Percentiles rank a stretch among this genome's conserved stretches.
Conservation (phyloP, 164 flowering plant species). For the Nymphaea thermarum region DNA sequence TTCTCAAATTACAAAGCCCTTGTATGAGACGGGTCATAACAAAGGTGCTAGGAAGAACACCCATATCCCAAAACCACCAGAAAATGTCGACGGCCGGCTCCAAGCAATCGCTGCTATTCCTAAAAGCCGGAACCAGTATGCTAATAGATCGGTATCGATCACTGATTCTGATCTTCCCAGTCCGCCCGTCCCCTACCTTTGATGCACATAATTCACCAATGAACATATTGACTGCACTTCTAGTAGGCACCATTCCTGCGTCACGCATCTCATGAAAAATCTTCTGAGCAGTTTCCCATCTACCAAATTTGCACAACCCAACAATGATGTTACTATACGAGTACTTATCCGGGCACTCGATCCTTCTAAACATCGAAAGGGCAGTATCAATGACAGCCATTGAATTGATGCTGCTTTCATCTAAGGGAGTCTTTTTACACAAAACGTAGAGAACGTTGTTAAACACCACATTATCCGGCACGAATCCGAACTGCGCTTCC, state of each 20-base stretch:
- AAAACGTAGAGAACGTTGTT: constrained; percentile 35
- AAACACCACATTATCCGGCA: constrained; percentile 29
- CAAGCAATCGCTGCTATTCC: constrained; percentile 9
- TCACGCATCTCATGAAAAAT: constrained; percentile 27
- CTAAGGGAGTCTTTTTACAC: constrained; percentile 27
- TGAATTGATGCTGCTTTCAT: constrained; percentile 5
- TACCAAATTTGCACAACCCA: constrained; percentile 36
- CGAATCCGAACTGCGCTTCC: constrained; percentile 23
- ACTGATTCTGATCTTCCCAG: constrained; percentile 21
- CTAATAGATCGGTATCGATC: constrained; percentile 18
- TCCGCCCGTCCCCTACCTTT: constrained; percentile 17
- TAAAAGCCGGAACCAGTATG: constrained; percentile 25
- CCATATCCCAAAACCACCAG: constrained; percentile 16
- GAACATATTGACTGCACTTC: constrained; percentile 26
- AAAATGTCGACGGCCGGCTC: constrained; percentile 21
- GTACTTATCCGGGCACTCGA: constrained; percentile 28
- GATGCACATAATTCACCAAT: constrained; percentile 24
- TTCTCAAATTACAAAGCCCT: constrained; percentile 25
- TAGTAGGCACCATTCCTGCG: constrained; percentile 25
- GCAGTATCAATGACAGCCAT: constrained; percentile 24
- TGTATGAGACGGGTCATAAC: constrained; percentile 18
- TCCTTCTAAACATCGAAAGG: constrained; percentile 21
- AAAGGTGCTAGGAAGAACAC: constrained; percentile 31
- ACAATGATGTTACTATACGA: constrained; percentile 35
- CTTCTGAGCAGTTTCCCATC: constrained; percentile 23